A percentile compares a stretch with the other conserved stretches of the same genome.
Conservation (phyloP, 345 rosid species). For the Nasturtium officinale region DNA sequence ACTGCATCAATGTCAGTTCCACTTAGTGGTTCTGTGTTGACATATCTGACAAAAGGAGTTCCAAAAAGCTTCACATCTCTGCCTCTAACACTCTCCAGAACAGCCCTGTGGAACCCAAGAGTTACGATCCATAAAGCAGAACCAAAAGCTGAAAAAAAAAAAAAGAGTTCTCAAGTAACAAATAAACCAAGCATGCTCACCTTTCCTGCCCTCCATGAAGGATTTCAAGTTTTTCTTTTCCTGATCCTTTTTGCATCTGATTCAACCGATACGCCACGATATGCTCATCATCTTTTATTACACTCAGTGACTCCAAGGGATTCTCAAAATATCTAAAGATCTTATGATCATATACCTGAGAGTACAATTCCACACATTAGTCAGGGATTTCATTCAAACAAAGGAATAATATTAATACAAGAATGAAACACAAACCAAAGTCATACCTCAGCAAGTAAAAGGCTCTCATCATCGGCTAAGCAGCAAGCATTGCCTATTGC, state of each 20-base stretch:
- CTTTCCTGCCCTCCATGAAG: conserved; percentile 65
- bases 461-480: conserved; percentile 71
- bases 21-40: conserved; percentile 56
- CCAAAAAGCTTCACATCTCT: conserved; percentile 59
- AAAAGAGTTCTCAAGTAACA: conserved; percentile 8
- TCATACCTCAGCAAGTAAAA: conserved; percentile 85
- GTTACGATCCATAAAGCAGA: conserved; percentile 17
- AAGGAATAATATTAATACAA: conserved; percentile 6
- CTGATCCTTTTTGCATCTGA: conserved; percentile 52
- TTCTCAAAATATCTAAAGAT: conserved; percentile 68
- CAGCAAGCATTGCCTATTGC: conserved; percentile 79
- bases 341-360: conserved; percentile 77
- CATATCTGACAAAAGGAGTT: conserved; percentile 70
- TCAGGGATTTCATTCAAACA: conserved; percentile 23
- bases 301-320: conserved; percentile 57
- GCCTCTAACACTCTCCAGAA: conserved; percentile 27
- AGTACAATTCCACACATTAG: conserved; percentile 11
- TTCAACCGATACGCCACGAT: conserved; percentile 76
- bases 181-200: conserved; percentile 49
- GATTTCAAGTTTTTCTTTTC: conserved; percentile 70
- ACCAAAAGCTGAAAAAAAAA: conserved; percentile 12
- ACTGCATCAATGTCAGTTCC: conserved; percentile 68
- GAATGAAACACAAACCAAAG: neutral
- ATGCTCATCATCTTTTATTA: conserved; percentile 85
- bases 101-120: conserved; percentile 35